Evolutionary conservation across 1,284 basidiomycete species (phyloP).

Genomic region (Cutaneotrichosporon daszewskae): DNA sequence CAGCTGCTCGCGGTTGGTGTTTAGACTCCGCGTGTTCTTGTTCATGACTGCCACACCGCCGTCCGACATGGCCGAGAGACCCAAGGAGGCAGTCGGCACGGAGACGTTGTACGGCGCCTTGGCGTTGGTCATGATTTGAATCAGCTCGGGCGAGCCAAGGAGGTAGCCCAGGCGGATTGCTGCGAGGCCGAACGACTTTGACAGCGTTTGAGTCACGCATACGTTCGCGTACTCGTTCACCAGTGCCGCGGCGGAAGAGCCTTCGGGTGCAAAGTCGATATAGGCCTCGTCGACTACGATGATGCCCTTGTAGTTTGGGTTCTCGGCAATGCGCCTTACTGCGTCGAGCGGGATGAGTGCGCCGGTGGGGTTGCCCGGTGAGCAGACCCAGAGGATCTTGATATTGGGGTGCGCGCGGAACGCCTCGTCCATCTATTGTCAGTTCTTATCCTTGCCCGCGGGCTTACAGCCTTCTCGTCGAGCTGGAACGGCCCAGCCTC

Average conservation of each 20-base stretch:
- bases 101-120: conserved; percentile 99
- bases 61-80: conserved; percentile 68
- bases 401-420: conserved; percentile 65
- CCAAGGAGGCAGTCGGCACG: conserved; percentile 78
- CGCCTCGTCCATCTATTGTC: conserved; percentile 61
- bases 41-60: conserved; percentile 62
- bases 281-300: conserved; percentile 97
- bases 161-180: conserved; percentile 89
- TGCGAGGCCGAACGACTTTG: conserved; percentile 93
- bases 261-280: conserved; percentile 77
- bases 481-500: conserved; percentile 72
- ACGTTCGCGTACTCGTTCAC: conserved; percentile 81
- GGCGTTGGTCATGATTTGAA: conserved; percentile 89
- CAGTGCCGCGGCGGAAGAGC: conserved; percentile 60
- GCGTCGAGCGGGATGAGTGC: conserved; percentile 72
- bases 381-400: conserved; percentile 92
- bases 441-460: not conserved
- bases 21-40: conserved; percentile 59
- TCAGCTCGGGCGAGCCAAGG: conserved; percentile 78
- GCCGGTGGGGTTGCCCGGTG: conserved; percentile 95
- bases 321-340: conserved; percentile 69
- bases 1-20: conserved; percentile 57
- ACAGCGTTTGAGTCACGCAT: conserved; percentile 89
- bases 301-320: conserved; percentile 78
- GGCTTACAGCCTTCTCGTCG: conserved; percentile 64